These are phyloP conservation scores for Scleroderma citrinum DNA, from an alignment of 768 basidiomycete species.

Conservation along the genomic window DNA sequence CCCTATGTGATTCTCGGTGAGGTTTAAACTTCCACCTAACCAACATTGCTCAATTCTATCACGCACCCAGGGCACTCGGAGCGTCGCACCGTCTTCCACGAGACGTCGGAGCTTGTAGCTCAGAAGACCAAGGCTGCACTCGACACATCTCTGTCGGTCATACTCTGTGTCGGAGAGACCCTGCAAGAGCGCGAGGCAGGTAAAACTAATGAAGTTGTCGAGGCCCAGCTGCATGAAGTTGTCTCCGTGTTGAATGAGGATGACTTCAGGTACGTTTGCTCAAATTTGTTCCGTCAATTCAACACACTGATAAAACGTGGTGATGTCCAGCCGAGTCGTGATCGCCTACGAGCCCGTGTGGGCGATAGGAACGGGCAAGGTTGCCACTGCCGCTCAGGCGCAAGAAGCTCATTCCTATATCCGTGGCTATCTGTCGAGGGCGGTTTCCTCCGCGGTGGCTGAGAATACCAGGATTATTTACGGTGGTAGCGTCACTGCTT, in stretches of 20 bases:
- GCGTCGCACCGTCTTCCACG: constrained; percentile 88
- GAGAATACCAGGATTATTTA: constrained; percentile 83
- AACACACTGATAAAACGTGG: neutral
- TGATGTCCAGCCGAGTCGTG: constrained; percentile 65
- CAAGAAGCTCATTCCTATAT: constrained; percentile 87
- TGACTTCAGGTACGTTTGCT: constrained; percentile 73
- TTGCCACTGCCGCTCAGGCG: constrained; percentile 87
- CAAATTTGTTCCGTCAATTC: neutral
- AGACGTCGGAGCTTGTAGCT: constrained; percentile 77
- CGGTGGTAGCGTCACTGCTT: constrained; percentile 89
- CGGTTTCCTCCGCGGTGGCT: constrained; percentile 66
- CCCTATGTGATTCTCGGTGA: constrained; percentile 89
- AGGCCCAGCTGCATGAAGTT: constrained; percentile 76
- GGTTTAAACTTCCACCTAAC: constrained; percentile 9
- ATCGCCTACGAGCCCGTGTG: constrained; percentile 97
- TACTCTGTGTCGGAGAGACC: constrained; percentile 95
- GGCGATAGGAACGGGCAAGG: constrained; percentile 98
- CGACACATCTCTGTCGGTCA: constrained; percentile 70
- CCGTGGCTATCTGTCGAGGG: constrained; percentile 62
- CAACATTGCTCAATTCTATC: neutral
- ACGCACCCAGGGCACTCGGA: constrained; percentile 78
- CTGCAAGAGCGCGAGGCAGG: constrained; percentile 79
- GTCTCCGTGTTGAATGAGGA: constrained; percentile 51
- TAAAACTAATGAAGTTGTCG: constrained; percentile 73
- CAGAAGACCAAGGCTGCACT: constrained; percentile 83